Conservation (phyloP, 106 monocot species). For the Ottelia alismoides region DNA sequence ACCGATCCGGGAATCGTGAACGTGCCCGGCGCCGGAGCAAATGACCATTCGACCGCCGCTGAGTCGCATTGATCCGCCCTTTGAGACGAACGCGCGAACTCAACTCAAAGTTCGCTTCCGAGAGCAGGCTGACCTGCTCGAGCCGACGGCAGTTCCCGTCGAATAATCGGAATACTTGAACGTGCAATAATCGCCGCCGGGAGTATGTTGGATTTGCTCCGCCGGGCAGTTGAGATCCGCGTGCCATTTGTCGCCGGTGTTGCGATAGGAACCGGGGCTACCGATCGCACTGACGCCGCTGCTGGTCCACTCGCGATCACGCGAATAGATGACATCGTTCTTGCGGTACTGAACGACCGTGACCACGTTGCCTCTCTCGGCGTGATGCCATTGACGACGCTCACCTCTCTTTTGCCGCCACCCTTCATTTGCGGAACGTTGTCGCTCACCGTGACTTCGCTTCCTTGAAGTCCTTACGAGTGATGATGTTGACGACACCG, state of each 20-base stretch:
- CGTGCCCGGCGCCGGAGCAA: too few relatives aligned
- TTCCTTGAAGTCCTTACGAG: neutral
- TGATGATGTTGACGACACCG: neutral
- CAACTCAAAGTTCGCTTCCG: too few relatives aligned
- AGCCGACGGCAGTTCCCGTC: too few relatives aligned
- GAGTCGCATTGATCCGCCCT: too few relatives aligned
- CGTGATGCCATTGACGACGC: neutral
- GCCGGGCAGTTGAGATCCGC: neutral
- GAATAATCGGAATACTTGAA: too few relatives aligned
- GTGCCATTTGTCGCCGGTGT: too few relatives aligned
- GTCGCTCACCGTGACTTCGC: neutral
- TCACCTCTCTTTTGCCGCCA: neutral
- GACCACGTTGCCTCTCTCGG: neutral
- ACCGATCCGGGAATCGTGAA: too few relatives aligned
- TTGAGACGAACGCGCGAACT: too few relatives aligned
- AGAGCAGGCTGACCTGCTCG: too few relatives aligned
- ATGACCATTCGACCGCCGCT: too few relatives aligned
- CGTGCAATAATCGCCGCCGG: too few relatives aligned
- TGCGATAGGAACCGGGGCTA: neutral
- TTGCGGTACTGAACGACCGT: neutral
- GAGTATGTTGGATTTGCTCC: neutral
- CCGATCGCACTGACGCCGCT: neutral
- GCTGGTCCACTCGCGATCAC: neutral
- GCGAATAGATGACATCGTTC: neutral
- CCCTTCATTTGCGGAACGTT: too few relatives aligned